phyloP scores from a whole-genome alignment of 495 filamentous ascomycete species.

The Annulohypoxylon stygium region DNA sequence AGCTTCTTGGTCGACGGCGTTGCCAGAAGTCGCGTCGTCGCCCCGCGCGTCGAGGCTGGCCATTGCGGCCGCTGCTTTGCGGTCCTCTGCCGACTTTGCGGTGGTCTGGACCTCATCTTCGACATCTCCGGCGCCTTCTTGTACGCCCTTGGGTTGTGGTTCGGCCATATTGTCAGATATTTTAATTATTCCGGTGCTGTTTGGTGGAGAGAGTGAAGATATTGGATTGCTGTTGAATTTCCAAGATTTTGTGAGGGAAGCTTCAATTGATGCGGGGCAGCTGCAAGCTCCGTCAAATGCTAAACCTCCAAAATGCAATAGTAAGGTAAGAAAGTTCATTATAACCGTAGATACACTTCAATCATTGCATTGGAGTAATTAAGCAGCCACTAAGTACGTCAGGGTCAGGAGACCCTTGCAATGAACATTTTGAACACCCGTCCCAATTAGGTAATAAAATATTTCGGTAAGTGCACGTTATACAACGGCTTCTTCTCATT shows the following conservation, averaged over 20 bases:
- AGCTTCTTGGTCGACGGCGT: slow-evolving; percentile 83
- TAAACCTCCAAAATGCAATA: neutral
- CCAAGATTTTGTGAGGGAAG: neutral
- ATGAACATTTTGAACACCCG: slow-evolving; percentile 8
- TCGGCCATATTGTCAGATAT: slow-evolving; percentile 65
- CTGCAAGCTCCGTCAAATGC: neutral
- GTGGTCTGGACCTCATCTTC: slow-evolving; percentile 72
- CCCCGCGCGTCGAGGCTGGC: slow-evolving; percentile 74
- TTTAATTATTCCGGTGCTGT: slow-evolving; percentile 4
- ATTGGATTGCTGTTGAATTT: neutral
- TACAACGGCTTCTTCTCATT: neutral
- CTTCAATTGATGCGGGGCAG: slow-evolving; percentile 11
- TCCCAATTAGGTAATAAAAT: slow-evolving; percentile 33
- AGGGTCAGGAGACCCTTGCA: slow-evolving; percentile 1
- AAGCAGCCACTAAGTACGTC: neutral
- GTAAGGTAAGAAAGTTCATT: too few relatives aligned
- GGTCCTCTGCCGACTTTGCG: slow-evolving; percentile 82
- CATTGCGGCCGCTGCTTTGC: slow-evolving; percentile 90
- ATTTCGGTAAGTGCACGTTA: neutral
- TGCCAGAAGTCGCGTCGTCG: slow-evolving; percentile 64
- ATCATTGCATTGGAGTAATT: neutral
- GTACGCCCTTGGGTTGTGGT: slow-evolving; percentile 66
- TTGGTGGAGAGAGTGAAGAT: neutral
- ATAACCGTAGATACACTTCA: neutral
- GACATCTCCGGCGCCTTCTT: slow-evolving; percentile 72